Base-by-base conservation (phyloP, 2,329 filamentous ascomycete species). In the Orbilia blumenaviensis region DNA sequence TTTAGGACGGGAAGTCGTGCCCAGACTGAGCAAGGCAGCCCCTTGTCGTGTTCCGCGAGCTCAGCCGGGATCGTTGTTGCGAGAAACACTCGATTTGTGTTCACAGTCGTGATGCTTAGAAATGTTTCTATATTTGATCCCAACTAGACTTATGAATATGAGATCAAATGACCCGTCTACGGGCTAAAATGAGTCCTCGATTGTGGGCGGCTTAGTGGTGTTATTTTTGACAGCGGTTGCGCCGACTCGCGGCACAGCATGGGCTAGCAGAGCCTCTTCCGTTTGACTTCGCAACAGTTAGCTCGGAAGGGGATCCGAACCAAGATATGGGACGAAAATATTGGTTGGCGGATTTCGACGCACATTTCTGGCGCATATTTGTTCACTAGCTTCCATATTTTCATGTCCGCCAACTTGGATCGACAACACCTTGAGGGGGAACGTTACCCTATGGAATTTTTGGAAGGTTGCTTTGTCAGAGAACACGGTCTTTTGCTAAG, bases 171-270 rank as follows among this genome's bases (percentile, higher is more conserved):
- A 46, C 27, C 48, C 16, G n/a, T 25, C 27, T 4, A 48, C 44
- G 44, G 32, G 16, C 42, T 29, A 50, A 32, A n/a, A 25, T 25
- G 21, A 27, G 32, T 6, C 27, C 12, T 38, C 34, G 14, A 14
- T 41, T 50, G 4, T 25, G 8, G 23, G 56, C 36, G 38, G 36
- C 46, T 54, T 23, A 25, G 46, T 46, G 29, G 27, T 18, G 52
- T 50, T 68, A 68, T 68, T 68, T 68, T 68, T 68, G 64, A 60
- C 64, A 36, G 64, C 52, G 52, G 64, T 46, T 50, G 32, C n/a
- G 52, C 23, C 16, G 41, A 36, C 16, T 27, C 56, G 32, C 64
- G 44, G 52, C 50, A 46, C 52, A 61, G 64, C 64, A 68, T 25
- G 64, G 64, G 29, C 52, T 34, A 32, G 64, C 64, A 50, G 64